A percentile compares a stretch with the other conserved stretches of the same genome.
Evolutionary conservation across 176 grass and related monocot genomes (phyloP).

Genomic region (Bonia amplexicaulis): DNA sequence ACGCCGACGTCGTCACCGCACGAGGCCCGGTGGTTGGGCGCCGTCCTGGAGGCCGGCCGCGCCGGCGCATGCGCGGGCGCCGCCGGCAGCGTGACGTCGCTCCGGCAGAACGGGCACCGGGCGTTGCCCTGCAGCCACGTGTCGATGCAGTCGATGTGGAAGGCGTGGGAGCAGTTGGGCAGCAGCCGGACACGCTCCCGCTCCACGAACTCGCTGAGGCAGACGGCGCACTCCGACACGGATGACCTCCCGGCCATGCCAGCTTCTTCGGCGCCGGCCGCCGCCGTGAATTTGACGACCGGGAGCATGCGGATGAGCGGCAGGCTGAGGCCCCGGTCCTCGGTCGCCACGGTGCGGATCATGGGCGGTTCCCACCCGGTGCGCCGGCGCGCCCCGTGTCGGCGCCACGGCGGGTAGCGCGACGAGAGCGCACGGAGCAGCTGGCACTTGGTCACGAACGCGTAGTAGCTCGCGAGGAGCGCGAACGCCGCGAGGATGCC

Average conservation of each 20-base stretch:
- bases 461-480: slow-evolving; percentile 81
- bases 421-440: slow-evolving; percentile 25
- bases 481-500: slow-evolving; percentile 78
- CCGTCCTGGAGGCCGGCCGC: neutral
- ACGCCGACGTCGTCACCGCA: neutral
- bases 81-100: slow-evolving; percentile 39
- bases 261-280: neutral
- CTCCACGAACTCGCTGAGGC: slow-evolving; percentile 76
- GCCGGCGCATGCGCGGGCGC: neutral
- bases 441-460: slow-evolving; percentile 76
- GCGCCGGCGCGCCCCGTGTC: neutral
- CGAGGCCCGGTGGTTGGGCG: neutral
- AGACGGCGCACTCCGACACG: slow-evolving; percentile 77
- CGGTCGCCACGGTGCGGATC: neutral
- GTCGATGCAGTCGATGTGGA: slow-evolving; percentile 97
- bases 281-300: slow-evolving; percentile 46
- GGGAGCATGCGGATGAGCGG: slow-evolving; percentile 71
- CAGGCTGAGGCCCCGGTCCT: slow-evolving; percentile 39
- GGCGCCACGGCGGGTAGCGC: slow-evolving; percentile 12
- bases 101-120: slow-evolving; percentile 79
- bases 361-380: neutral
- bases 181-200: slow-evolving; percentile 72
- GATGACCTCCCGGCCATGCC: neutral
- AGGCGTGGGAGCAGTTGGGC: slow-evolving; percentile 77
- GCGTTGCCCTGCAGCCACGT: slow-evolving; percentile 84